Percentiles rank a stretch among this genome's conserved stretches.
These are phyloP conservation scores for Phanerochaete sordida DNA, from an alignment of 768 basidiomycete species.

Conservation along the genomic window DNA sequence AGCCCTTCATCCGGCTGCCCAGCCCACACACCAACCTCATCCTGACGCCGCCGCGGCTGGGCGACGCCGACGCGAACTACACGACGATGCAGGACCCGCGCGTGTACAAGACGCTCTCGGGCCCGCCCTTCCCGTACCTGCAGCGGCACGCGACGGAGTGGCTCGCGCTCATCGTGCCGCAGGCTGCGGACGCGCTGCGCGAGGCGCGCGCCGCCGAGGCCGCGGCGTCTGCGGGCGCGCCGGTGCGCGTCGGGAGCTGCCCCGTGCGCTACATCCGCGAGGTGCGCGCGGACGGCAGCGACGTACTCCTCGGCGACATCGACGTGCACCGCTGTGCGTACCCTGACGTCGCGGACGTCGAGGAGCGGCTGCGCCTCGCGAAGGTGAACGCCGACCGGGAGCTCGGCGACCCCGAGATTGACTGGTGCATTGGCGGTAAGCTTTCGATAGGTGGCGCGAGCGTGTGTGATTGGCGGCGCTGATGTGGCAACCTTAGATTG, in stretches of 20 bases:
- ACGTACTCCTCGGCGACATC: constrained; percentile 50
- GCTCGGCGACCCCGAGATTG: constrained; percentile 50
- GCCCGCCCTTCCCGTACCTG: constrained; percentile 52
- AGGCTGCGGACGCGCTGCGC: constrained; percentile 29
- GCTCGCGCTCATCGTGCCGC: constrained; percentile 29
- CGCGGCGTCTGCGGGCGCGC: constrained; percentile 7
- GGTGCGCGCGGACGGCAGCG: constrained; percentile 49
- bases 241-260: constrained; percentile 35
- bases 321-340: constrained; percentile 29
- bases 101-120: constrained; percentile 41
- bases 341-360: constrained; percentile 33
- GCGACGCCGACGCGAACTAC: constrained; percentile 34
- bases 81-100: constrained; percentile 44
- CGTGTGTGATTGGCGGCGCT: too few species aligned
- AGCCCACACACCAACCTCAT: constrained; percentile 49
- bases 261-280: constrained; percentile 54
- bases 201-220: constrained; percentile 25
- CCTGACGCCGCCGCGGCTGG: constrained; percentile 51
- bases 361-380: constrained; percentile 31
- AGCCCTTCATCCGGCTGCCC: constrained; percentile 56
- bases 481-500: too few species aligned
- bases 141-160: constrained; percentile 37
- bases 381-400: constrained; percentile 29
- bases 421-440: constrained; percentile 63
- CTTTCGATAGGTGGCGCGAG: too few species aligned